Evolutionary conservation across 805 yeast genomes (phyloP).

Genomic region (Teunomyces tritomae): DNA sequence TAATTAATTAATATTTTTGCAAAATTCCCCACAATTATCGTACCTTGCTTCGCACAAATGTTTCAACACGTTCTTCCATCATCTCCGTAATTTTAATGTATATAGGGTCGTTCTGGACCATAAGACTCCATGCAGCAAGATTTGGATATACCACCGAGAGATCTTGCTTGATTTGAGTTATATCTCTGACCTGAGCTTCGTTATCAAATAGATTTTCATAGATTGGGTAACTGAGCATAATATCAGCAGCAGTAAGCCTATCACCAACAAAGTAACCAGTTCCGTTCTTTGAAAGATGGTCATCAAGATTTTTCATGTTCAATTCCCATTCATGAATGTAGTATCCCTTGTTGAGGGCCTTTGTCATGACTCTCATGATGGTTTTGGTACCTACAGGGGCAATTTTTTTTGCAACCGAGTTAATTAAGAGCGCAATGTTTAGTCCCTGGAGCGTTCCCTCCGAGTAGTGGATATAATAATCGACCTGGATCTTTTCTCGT

Average conservation of each 20-base stretch:
- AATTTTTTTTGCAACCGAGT: constrained; percentile 37
- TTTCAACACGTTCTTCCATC: constrained; percentile 31
- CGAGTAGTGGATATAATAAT: constrained; percentile 53
- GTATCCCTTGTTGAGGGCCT: constrained; percentile 47
- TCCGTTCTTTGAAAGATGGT: constrained; percentile 25
- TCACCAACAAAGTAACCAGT: constrained; percentile 48
- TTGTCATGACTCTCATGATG: constrained; percentile 41
- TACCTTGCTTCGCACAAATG: constrained; percentile 8
- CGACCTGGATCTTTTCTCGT: constrained; percentile 38
- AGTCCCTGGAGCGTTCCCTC: constrained; percentile 62
- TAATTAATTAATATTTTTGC: not conserved
- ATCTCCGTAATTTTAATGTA: constrained; percentile 28
- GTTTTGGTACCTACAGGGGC: constrained; percentile 51
- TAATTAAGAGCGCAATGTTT: constrained; percentile 35
- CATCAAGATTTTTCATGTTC: constrained; percentile 42
- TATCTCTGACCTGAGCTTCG: constrained; percentile 31
- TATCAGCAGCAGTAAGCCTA: constrained; percentile 54
- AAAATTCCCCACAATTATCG: not conserved
- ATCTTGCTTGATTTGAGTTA: constrained; percentile 32
- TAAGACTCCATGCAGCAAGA: constrained; percentile 36
- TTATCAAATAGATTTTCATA: constrained; percentile 37
- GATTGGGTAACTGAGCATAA: constrained; percentile 50
- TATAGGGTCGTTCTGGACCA: constrained; percentile 30
- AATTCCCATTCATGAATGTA: constrained; percentile 45
- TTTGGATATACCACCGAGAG: constrained; percentile 32